Conservation (phyloP, 202 grass and related monocot genomes). For the Dendrocalamus latiflorus region DNA sequence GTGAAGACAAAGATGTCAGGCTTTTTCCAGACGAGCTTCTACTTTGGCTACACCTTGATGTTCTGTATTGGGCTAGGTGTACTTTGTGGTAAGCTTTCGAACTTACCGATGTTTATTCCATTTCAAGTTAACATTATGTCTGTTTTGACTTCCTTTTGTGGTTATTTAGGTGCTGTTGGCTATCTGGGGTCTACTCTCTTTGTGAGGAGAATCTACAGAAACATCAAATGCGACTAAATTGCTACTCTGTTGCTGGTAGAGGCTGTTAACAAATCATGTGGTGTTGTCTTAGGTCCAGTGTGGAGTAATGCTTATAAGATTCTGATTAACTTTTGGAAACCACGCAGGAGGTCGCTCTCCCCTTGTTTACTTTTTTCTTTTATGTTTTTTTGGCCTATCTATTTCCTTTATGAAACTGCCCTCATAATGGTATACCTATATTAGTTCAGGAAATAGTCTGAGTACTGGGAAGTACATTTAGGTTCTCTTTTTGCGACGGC, state of each 20-base stretch:
- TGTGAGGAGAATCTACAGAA: slow-evolving; percentile 98
- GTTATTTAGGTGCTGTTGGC: slow-evolving; percentile 77
- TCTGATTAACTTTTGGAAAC: slow-evolving; percentile 57
- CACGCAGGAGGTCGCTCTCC: slow-evolving; percentile 47
- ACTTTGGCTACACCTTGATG: slow-evolving; percentile 92
- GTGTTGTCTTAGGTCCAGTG: slow-evolving; percentile 18
- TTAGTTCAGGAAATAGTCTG: slow-evolving; percentile 52
- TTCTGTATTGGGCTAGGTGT: slow-evolving; percentile 82
- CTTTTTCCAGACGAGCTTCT: slow-evolving; percentile 95
- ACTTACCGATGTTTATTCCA: not conserved
- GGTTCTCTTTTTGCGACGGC: slow-evolving; percentile 27
- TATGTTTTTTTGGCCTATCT: slow-evolving; percentile 20
- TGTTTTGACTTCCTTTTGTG: slow-evolving; percentile 9
- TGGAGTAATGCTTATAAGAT: slow-evolving; percentile 36
- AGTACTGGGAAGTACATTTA: slow-evolving; percentile 38
- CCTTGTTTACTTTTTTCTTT: slow-evolving; percentile 28
- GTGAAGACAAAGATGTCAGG: slow-evolving; percentile 96
- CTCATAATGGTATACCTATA: slow-evolving; percentile 60
- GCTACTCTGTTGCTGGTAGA: slow-evolving; percentile 13
- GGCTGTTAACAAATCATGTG: slow-evolving; percentile 25
- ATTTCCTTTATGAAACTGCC: slow-evolving; percentile 26
- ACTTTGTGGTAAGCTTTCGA: slow-evolving; percentile 67
- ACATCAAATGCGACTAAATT: slow-evolving; percentile 97
- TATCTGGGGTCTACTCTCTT: slow-evolving; percentile 87
- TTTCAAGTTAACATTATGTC: not conserved